Evolutionary conservation across 2,329 filamentous ascomycete genomes (phyloP).

Genomic region (Didymella pinodella): DNA sequence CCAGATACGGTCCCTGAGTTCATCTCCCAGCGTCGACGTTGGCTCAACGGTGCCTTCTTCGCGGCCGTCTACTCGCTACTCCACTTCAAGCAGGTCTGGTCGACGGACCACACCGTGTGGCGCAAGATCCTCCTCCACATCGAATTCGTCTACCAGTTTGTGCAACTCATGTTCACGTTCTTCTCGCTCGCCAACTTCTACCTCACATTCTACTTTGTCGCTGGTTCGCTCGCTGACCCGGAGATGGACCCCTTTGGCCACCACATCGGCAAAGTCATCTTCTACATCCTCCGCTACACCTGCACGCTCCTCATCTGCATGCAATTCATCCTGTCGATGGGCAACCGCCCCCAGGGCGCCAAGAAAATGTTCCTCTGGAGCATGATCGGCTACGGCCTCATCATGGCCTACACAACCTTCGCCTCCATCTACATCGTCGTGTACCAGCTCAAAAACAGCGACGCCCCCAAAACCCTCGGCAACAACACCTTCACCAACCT

Average conservation of each 20-base stretch:
- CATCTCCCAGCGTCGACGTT: conserved; percentile 92
- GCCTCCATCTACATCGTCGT: conserved; percentile 88
- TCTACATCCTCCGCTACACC: conserved; percentile 83
- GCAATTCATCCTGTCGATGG: conserved; percentile 95
- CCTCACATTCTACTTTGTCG: conserved; percentile 97
- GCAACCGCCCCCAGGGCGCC: conserved; percentile 93
- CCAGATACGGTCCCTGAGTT: conserved; percentile 92
- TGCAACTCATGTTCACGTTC: conserved; percentile 93
- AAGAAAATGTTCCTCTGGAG: conserved; percentile 87
- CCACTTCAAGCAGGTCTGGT: conserved; percentile 92
- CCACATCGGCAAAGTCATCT: conserved; percentile 82
- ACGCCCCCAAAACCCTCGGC: conserved; percentile 66
- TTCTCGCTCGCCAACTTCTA: conserved; percentile 99
- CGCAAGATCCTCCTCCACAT: conserved; percentile 93
- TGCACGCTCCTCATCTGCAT: conserved; percentile 88
- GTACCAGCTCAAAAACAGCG: conserved; percentile 71
- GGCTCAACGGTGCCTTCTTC: conserved; percentile 99
- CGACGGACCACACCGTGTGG: conserved; percentile 86
- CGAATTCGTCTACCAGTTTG: conserved; percentile 93
- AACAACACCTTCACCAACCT: conserved; percentile 95
- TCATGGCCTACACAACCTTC: conserved; percentile 96
- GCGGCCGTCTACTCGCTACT: conserved; percentile 96
- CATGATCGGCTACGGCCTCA: conserved; percentile 89
- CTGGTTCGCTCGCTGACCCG: conserved; percentile 83
- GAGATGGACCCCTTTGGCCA: conserved; percentile 90